Base-by-base conservation (phyloP, 106 monocot genomes). In the Alisma plantagoaquatica region DNA sequence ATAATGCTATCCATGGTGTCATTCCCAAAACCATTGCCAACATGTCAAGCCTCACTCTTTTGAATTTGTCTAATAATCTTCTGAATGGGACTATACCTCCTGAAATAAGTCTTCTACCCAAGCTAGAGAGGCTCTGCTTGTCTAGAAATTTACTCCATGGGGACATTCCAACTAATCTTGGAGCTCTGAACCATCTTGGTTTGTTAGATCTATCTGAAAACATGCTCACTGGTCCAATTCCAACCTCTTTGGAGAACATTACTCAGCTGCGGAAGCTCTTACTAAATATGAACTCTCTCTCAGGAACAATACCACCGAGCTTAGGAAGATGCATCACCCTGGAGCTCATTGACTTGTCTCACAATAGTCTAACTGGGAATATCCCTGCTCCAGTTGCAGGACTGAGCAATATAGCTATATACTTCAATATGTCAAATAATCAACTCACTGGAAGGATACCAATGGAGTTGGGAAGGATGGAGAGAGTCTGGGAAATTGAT, bases 361-460 rank as follows among this genome's bases (percentile, higher is more conserved):
- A 82, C 33, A 77, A 77, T 26, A 73, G n/a, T 21, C 77, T 77
- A 10, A 60, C 62, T 31, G 70, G 77, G 31, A 44, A 1, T 11
- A 46, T 83, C 47, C 77, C 70, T 29, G 25, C 25, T 23, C 70
- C 73, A 67, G 65, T 74, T 58, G 61, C 82, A 70, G 35, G 73
- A 31, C 56, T 74, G 50, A 53, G 23, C 30, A 59, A 69, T 24
- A 73, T 69, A 64, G 48, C 47, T 23, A 55, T 66, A 14, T 77
- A 62, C 57, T 67, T 82, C 56, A 74, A 64, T 29, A 70, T 83
- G 0, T 78, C 78, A 7, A 63, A 78, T 59, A 78, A 83, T 41
- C 69, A 12, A n/a, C 74, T 83, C 12, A 41, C 52, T 19, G 75
- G 78, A 3, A 14, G 31, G 20, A 43, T 79, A 30, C 84, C 72